Evolutionary conservation across 75 land plant species (phyloP).

Genomic region (Selaginella moellendorffii): DNA sequence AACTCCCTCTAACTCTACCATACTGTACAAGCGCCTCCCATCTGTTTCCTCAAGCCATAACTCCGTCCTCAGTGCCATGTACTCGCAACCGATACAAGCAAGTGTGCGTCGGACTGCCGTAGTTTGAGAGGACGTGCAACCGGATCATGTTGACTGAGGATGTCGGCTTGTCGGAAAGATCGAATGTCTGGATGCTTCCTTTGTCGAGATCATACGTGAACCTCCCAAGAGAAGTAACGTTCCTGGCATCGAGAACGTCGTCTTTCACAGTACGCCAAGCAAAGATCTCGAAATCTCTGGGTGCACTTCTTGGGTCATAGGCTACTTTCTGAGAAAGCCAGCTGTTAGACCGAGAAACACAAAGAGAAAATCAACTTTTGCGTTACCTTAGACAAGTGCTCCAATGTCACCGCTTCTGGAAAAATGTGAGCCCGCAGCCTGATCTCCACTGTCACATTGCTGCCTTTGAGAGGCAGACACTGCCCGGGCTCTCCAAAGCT

Average conservation of each 20-base stretch:
- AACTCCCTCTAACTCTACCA: background rate
- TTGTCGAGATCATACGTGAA: conserved; percentile 71
- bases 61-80: conserved; percentile 50
- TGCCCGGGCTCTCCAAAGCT: conserved; percentile 9
- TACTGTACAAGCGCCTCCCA: background rate
- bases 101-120: conserved; percentile 70
- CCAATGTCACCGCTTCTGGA: background rate
- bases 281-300: conserved; percentile 53
- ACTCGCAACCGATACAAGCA: conserved; percentile 91
- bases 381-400: background rate
- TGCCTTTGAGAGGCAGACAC: conserved; percentile 7
- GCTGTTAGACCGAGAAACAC: background rate
- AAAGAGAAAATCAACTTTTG: background rate
- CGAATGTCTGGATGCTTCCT: conserved; percentile 61
- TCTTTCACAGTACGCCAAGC: conserved; percentile 44
- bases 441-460: conserved; percentile 1
- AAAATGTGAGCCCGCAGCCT: background rate
- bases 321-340: conserved; percentile 50
- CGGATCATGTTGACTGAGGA: conserved; percentile 48
- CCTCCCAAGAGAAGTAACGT: conserved; percentile 37
- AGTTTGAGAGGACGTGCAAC: conserved; percentile 67
- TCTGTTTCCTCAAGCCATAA: background rate
- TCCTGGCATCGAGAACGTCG: conserved; percentile 9
- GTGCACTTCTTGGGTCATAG: conserved; percentile 74
- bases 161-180: conserved; percentile 10